Percentiles rank a stretch among this genome's conserved stretches.
phyloP scores from a whole-genome alignment of 2,329 filamentous ascomycete species.

The Aotearoamyces nothofagi region DNA sequence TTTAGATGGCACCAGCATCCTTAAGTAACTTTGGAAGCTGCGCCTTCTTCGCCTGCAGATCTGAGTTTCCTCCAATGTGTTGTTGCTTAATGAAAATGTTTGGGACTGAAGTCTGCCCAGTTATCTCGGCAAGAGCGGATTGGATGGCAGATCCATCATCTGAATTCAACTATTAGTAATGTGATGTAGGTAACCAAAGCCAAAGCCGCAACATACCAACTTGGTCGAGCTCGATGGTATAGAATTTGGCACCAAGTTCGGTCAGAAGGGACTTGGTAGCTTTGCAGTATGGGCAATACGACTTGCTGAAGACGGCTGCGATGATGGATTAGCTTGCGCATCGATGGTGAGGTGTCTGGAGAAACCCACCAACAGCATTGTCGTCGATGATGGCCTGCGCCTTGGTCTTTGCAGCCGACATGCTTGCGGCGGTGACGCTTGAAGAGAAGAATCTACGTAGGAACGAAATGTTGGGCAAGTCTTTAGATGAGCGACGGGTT shows the following conservation, averaged over 20 bases:
- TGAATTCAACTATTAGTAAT: slow-evolving; percentile 24
- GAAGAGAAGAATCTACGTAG: slow-evolving; percentile 57
- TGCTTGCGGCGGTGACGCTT: slow-evolving; percentile 43
- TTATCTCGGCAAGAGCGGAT: slow-evolving; percentile 65
- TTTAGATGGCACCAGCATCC: slow-evolving; percentile 46
- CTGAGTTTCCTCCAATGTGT: slow-evolving; percentile 95
- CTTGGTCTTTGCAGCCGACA: slow-evolving; percentile 74
- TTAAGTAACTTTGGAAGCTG: slow-evolving; percentile 51
- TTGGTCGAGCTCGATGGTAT: slow-evolving; percentile 70
- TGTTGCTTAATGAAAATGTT: slow-evolving; percentile 87
- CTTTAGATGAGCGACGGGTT: too few species aligned
- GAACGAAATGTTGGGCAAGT: slow-evolving; percentile 42
- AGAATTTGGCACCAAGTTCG: slow-evolving; percentile 56
- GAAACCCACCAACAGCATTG: slow-evolving; percentile 61
- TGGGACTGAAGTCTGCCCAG: slow-evolving; percentile 75
- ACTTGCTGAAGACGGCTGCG: slow-evolving; percentile 87
- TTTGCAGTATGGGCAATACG: slow-evolving; percentile 87
- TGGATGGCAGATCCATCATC: slow-evolving; percentile 77
- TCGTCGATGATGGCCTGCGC: slow-evolving; percentile 78
- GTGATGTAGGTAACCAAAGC: too few species aligned
- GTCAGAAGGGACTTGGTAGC: slow-evolving; percentile 63
- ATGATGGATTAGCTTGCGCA: slow-evolving; percentile 3
- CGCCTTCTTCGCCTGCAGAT: slow-evolving; percentile 52
- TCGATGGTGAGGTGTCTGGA: not conserved
- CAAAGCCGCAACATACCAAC: slow-evolving; percentile 60